Conservation (phyloP, 176 grass and related monocot genomes). For the Oropetium thomaeum region DNA sequence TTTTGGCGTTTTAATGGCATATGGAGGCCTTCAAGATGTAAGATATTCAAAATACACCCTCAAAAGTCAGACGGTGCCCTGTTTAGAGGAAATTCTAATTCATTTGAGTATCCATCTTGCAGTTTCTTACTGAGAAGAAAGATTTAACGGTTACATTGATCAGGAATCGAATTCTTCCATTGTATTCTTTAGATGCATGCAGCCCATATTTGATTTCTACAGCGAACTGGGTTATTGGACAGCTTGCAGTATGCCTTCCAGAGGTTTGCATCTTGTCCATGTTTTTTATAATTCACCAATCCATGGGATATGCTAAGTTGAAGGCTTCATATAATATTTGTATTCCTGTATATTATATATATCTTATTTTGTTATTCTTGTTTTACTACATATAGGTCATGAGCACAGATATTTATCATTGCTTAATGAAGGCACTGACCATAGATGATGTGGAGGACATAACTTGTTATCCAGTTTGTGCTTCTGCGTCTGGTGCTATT, state of each 20-base stretch:
- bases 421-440: slow-evolving; percentile 60
- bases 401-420: slow-evolving; percentile 71
- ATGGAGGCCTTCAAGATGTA: slow-evolving; percentile 89
- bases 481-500: slow-evolving; percentile 82
- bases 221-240: slow-evolving; percentile 85
- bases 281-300: slow-evolving; percentile 4
- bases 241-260: slow-evolving; percentile 66
- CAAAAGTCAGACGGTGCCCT: background rate
- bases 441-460: slow-evolving; percentile 49
- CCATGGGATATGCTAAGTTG: background rate
- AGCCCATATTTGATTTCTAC: slow-evolving; percentile 80
- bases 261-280: slow-evolving; percentile 55
- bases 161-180: slow-evolving; percentile 69
- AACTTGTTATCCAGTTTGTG: slow-evolving; percentile 75
- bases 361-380: slow-evolving; percentile 18
- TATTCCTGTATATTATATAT: background rate
- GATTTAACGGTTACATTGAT: slow-evolving; percentile 61
- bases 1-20: slow-evolving; percentile 90
- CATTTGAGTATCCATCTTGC: slow-evolving; percentile 32
- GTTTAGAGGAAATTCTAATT: slow-evolving; percentile 20
- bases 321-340: slow-evolving; percentile 21
- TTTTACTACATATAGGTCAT: slow-evolving; percentile 56
- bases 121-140: slow-evolving; percentile 71
- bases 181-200: slow-evolving; percentile 60
- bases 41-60: slow-evolving; percentile 33